A percentile compares a stretch with the other conserved stretches of the same genome.
Conservation (phyloP, 2,329 filamentous ascomycete genomes). For the Chalara sp. region DNA sequence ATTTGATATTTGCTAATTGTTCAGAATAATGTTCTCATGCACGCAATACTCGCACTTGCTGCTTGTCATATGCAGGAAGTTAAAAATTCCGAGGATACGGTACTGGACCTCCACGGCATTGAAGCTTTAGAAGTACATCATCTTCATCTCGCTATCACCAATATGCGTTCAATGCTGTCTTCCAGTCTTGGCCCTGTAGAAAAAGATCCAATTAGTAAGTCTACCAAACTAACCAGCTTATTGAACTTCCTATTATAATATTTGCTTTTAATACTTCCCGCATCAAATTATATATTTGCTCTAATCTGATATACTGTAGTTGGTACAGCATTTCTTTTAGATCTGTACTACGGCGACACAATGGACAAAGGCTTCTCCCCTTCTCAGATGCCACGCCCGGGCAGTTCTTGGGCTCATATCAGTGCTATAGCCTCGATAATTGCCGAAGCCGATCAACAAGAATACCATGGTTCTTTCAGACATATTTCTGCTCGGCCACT, state of each 20-base stretch:
- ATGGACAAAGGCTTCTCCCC: too few species aligned
- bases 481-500: too few species aligned
- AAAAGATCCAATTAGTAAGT: background rate
- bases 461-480: too few species aligned
- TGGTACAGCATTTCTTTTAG: background rate
- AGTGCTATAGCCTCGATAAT: too few species aligned
- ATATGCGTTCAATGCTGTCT: background rate
- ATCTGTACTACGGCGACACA: background rate
- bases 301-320: background rate
- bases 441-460: too few species aligned
- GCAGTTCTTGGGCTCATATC: too few species aligned
- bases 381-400: too few species aligned
- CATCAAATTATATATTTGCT: background rate
- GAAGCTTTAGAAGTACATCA: background rate
- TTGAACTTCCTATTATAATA: too few species aligned
- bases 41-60: background rate
- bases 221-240: too few species aligned
- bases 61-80: background rate
- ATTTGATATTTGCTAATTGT: background rate
- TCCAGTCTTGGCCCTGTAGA: background rate
- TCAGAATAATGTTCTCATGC: background rate
- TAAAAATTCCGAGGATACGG: background rate
- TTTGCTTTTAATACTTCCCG: background rate
- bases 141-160: background rate
- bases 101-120: too few species aligned